A percentile compares a stretch with the other conserved stretches of the same genome.
phyloP scores from a whole-genome alignment of 2,329 filamentous ascomycete species.

The Endoconidiophora polonica region DNA sequence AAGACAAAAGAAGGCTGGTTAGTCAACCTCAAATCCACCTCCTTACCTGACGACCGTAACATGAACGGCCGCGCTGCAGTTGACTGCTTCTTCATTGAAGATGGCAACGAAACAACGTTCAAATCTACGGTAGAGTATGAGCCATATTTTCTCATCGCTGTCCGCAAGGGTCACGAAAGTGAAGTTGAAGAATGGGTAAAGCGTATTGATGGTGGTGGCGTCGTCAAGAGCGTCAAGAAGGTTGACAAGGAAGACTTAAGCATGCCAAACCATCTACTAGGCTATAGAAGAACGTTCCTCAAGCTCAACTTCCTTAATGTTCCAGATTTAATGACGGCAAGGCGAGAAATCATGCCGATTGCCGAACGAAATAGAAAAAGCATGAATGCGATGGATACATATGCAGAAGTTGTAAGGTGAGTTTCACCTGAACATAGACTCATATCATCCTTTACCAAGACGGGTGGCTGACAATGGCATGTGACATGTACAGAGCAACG shows the following conservation, averaged over 20 bases:
- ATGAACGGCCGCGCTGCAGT: slow-evolving; percentile 75
- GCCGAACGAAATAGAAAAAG: slow-evolving; percentile 95
- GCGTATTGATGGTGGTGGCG: slow-evolving; percentile 59
- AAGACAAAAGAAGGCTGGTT: slow-evolving; percentile 77
- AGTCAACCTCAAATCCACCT: slow-evolving; percentile 84
- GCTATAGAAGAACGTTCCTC: slow-evolving; percentile 76
- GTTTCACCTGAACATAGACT: slow-evolving; percentile 18
- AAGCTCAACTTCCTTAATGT: slow-evolving; percentile 81
- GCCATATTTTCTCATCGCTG: slow-evolving; percentile 86
- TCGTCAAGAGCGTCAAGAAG: slow-evolving; percentile 60
- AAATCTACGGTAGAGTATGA: slow-evolving; percentile 95
- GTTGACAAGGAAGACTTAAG: slow-evolving; percentile 85
- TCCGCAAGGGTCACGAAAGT: slow-evolving; percentile 70
- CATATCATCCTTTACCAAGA: neutral
- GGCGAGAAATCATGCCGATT: slow-evolving; percentile 71
- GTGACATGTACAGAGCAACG: slow-evolving; percentile 38
- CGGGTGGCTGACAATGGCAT: slow-evolving; percentile 13
- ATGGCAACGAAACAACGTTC: slow-evolving; percentile 56
- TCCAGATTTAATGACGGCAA: slow-evolving; percentile 65
- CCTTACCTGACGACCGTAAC: slow-evolving; percentile 68
- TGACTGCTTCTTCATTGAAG: slow-evolving; percentile 93
- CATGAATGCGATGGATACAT: slow-evolving; percentile 93
- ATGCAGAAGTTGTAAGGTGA: slow-evolving; percentile 85
- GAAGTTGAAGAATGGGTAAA: slow-evolving; percentile 95
- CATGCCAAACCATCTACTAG: slow-evolving; percentile 90